phyloP scores from a whole-genome alignment of 768 basidiomycete species.

The Panellus pusillus region DNA sequence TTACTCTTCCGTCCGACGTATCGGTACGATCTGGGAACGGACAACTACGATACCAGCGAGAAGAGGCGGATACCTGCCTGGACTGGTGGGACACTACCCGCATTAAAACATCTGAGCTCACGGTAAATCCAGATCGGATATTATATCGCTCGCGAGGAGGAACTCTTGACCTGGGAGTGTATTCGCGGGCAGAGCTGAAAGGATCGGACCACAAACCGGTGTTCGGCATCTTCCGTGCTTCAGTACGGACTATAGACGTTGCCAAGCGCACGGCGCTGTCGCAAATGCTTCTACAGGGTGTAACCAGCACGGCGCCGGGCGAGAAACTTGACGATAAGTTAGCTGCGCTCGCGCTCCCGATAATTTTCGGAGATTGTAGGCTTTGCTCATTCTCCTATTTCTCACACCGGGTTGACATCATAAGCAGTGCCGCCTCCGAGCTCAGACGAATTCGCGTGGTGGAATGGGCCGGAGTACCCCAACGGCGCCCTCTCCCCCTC shows the following conservation, averaged over 20 bases:
- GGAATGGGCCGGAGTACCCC: conserved; percentile 71
- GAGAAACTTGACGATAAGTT: conserved; percentile 74
- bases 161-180: conserved; percentile 70
- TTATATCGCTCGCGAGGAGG: conserved; percentile 65
- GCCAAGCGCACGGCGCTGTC: conserved; percentile 71
- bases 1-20: conserved; percentile 94
- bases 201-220: conserved; percentile 98
- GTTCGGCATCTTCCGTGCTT: conserved; percentile 77
- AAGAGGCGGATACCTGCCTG: conserved; percentile 96
- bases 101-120: conserved; percentile 6
- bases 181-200: conserved; percentile 80
- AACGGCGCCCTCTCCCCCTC: conserved; percentile 52
- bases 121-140: conserved; percentile 73
- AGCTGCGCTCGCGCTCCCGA: conserved; percentile 52
- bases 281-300: conserved; percentile 63
- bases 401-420: conserved; percentile 8
- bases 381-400: neutral
- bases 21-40: conserved; percentile 81
- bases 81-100: conserved; percentile 67
- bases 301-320: conserved; percentile 60
- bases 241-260: conserved; percentile 77
- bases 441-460: conserved; percentile 76
- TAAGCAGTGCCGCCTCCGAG: conserved; percentile 80
- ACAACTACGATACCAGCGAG: conserved; percentile 92
- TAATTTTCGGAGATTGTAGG: conserved; percentile 36